Conservation (phyloP, 768 basidiomycete species). For the Suillus fuscotomentosus region DNA sequence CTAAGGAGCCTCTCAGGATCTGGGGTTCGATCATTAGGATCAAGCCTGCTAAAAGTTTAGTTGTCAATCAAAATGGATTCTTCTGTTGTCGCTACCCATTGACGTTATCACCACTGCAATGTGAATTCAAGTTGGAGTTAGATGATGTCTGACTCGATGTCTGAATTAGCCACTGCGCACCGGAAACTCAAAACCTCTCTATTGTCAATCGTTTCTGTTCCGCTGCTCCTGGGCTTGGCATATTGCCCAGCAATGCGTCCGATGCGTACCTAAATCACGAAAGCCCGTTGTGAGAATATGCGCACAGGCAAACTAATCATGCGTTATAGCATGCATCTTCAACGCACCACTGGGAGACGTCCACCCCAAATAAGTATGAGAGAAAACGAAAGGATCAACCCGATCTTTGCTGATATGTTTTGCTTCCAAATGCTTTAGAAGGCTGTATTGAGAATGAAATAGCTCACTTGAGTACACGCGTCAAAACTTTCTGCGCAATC, state of each 20-base stretch:
- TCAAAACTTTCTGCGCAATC: constrained; percentile 98
- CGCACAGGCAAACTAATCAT: neutral
- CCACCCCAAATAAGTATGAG: constrained; percentile 94
- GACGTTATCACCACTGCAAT: constrained; percentile 86
- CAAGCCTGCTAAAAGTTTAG: constrained; percentile 43
- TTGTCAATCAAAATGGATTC: neutral
- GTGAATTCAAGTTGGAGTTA: neutral
- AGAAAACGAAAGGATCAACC: constrained; percentile 91
- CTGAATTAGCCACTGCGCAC: constrained; percentile 34
- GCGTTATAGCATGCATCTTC: constrained; percentile 1
- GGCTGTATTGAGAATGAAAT: constrained; percentile 10
- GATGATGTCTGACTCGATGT: neutral
- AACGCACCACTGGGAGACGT: constrained; percentile 83
- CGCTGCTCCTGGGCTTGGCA: constrained; percentile 89
- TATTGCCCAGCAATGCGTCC: constrained; percentile 96
- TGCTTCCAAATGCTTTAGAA: constrained; percentile 45
- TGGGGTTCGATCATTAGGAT: constrained; percentile 77
- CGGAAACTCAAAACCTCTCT: constrained; percentile 83
- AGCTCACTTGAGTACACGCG: constrained; percentile 78
- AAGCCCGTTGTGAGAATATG: constrained; percentile 6
- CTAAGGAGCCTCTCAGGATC: constrained; percentile 88
- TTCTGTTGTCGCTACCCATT: constrained; percentile 58
- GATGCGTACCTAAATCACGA: constrained; percentile 57
- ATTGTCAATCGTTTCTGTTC: constrained; percentile 74
- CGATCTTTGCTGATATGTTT: constrained; percentile 85